These are phyloP conservation scores for Pseudogymnoascus sp. DNA, from an alignment of 2,329 filamentous ascomycete genomes.

Conservation along the genomic window DNA sequence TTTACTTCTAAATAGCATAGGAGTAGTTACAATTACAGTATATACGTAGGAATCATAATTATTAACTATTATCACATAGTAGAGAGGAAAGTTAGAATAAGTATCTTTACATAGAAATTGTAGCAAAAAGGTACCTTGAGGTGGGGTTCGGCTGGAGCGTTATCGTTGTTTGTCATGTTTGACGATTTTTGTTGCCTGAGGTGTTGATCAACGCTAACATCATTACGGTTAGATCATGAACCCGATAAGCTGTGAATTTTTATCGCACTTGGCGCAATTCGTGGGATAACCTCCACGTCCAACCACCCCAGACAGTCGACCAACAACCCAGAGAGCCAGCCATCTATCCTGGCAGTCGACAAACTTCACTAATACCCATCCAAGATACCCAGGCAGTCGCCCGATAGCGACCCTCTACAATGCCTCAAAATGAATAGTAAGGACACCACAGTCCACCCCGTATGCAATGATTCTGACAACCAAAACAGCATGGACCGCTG, in stretches of 20 bases:
- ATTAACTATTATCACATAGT: no score
- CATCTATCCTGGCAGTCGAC: constrained; percentile 1
- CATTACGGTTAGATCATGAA: not conserved
- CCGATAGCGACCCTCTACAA: not conserved
- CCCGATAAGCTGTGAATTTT: constrained; percentile 9
- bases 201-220: not conserved
- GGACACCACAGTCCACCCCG: not conserved
- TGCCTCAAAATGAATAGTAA: constrained; percentile 10
- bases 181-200: not conserved
- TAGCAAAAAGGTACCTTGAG: no score
- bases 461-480: not conserved
- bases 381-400: not conserved
- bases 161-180: not conserved
- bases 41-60: no score
- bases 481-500: constrained; percentile 10
- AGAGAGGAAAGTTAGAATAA: no score
- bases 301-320: constrained; percentile 6
- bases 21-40: no score
- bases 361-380: not conserved
- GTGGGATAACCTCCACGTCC: constrained; percentile 6
- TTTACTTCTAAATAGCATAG: no score
- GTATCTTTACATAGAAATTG: no score
- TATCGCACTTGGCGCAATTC: constrained; percentile 9
- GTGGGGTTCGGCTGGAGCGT: no score
- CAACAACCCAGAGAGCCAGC: not conserved